These are phyloP conservation scores for Pholiota conissans DNA, from an alignment of 768 basidiomycete genomes.

Conservation along the genomic window DNA sequence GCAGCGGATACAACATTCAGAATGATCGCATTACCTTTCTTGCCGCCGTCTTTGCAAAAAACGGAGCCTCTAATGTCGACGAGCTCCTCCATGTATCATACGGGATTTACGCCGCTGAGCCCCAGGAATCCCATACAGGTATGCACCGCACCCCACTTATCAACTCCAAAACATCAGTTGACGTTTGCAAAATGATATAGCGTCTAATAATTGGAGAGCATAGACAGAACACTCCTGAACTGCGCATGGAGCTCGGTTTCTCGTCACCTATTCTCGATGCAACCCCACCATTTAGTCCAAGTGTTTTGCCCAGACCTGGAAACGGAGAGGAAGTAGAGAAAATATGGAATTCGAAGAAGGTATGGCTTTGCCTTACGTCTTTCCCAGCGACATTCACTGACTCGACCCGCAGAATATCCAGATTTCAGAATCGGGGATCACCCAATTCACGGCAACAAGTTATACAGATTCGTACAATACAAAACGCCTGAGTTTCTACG, in stretches of 20 bases:
- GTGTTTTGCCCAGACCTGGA: slow-evolving; percentile 32
- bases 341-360: slow-evolving; percentile 34
- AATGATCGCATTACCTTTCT: not conserved
- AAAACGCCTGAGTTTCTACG: not conserved
- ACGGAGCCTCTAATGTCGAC: not conserved
- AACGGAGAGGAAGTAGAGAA: slow-evolving; percentile 28
- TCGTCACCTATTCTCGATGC: slow-evolving; percentile 34
- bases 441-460: not conserved
- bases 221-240: slow-evolving; percentile 28
- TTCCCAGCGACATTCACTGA: too few species aligned
- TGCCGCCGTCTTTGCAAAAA: not conserved
- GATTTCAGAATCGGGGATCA: slow-evolving; percentile 5
- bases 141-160: not conserved
- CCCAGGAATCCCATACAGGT: slow-evolving; percentile 26
- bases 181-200: slow-evolving; percentile 15
- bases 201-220: slow-evolving; percentile 21
- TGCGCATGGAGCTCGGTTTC: slow-evolving; percentile 25
- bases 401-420: slow-evolving; percentile 22
- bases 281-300: slow-evolving; percentile 33
- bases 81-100: slow-evolving; percentile 16
- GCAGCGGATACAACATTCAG: not conserved
- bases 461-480: not conserved
- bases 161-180: not conserved
- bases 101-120: slow-evolving; percentile 26
- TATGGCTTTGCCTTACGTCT: too few species aligned